phyloP scores from a whole-genome alignment of 1,284 basidiomycete genomes.

The Boletellus deceptivus region DNA sequence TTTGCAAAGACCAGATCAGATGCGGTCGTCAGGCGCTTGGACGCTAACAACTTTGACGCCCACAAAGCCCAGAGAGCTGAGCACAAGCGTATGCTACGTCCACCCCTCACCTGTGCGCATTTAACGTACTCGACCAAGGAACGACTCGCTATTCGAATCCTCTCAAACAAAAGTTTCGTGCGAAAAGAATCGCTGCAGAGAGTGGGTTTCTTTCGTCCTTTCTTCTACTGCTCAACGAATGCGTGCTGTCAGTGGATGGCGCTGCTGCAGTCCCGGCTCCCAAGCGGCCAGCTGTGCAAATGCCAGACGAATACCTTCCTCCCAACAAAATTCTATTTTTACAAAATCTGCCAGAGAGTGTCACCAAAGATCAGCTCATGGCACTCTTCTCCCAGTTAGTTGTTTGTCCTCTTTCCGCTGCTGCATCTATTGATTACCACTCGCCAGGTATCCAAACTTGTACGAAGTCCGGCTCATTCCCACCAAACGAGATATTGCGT shows the following conservation, averaged over 20 bases:
- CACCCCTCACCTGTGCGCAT: slow-evolving; percentile 15
- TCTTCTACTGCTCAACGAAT: slow-evolving; percentile 10
- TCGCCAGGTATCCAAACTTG: slow-evolving; percentile 79
- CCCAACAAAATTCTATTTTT: slow-evolving; percentile 99
- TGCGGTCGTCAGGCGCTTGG: slow-evolving; percentile 77
- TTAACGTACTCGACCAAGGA: slow-evolving; percentile 45
- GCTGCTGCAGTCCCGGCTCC: slow-evolving; percentile 60
- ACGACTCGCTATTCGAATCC: slow-evolving; percentile 83
- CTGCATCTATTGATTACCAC: slow-evolving; percentile 10
- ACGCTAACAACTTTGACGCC: slow-evolving; percentile 62
- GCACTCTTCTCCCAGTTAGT: slow-evolving; percentile 85
- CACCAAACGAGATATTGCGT: slow-evolving; percentile 93
- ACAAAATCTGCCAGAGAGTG: slow-evolving; percentile 91
- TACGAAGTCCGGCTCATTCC: slow-evolving; percentile 96
- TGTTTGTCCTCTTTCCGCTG: not conserved
- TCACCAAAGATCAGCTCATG: slow-evolving; percentile 87
- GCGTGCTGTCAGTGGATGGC: slow-evolving; percentile 57
- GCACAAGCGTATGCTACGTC: slow-evolving; percentile 67
- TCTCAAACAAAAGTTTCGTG: slow-evolving; percentile 77
- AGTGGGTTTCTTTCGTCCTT: slow-evolving; percentile 42
- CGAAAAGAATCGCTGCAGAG: slow-evolving; percentile 77
- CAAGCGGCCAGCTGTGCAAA: slow-evolving; percentile 83
- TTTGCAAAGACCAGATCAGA: slow-evolving; percentile 91
- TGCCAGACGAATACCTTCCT: slow-evolving; percentile 99
- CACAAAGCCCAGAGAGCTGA: slow-evolving; percentile 76